Evolutionary conservation across 1,284 basidiomycete genomes (phyloP), one percentile per base, ranked within the genome.

Genomic region (Ustilago shanxiensis): DNA sequence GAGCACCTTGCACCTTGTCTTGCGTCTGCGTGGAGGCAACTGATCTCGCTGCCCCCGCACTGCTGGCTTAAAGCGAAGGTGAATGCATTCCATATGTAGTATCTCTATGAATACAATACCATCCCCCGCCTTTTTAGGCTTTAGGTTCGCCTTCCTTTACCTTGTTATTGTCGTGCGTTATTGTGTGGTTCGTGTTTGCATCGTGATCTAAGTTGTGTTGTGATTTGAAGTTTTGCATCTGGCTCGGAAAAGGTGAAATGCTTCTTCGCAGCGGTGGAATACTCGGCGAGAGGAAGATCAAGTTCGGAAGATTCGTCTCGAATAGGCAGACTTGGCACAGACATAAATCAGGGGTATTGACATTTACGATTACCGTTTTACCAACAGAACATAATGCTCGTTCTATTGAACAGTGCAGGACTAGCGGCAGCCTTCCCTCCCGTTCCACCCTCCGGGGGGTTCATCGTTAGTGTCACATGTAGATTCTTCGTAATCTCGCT

Each of bases 391-490:
- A 83, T 58, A 22, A 83, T 72, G 54, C 79, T 79, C 1, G 77
- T 79, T 4, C 83, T 67, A 45, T 84, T 84, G 61, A 83, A 81
- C 31, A 84, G 61, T 0, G 83, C 83, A 0, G 97, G 97, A 1
- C 95, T 98, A 0, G 97, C 98, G 0, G 97, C 96, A 9, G 95
- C 97, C 64, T 95, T 91, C 20, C 94, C 95, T 7, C 95, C 95
- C 18, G 98, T 90, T 6, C 95, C 95, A 66, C 95, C 95, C 82
- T 95, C 93, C 0, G 97, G 96, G 31, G 97, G 97, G 82, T 99
- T 99, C 97, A 99, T 99, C 3, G 97, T 98, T 87, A 98, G 97
- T 6, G 98, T 77, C 1, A 85, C 83, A 60, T 85, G 84, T 39
- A 85, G 53, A 41, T 85, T 84, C 49, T 70, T 41, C 13, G 73